These are phyloP conservation scores for Penicillium sp. DNA, from an alignment of 2,329 filamentous ascomycete species.

Conservation along the genomic window DNA sequence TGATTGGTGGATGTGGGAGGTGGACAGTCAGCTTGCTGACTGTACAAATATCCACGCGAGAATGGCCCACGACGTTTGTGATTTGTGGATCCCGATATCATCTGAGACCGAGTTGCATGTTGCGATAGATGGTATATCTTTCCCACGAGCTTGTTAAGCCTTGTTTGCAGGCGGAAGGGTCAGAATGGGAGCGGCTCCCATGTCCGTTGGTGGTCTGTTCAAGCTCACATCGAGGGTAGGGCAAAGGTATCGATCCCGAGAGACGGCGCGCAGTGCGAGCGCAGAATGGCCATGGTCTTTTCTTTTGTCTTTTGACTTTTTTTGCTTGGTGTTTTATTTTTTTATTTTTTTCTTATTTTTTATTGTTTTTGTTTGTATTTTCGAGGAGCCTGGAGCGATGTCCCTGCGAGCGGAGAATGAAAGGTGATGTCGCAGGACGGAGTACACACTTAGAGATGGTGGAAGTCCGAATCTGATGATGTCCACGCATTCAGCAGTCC, in stretches of 20 bases:
- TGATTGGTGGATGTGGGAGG: constrained; percentile 2
- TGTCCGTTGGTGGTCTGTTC: constrained; percentile 42
- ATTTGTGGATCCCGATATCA: too few relatives aligned
- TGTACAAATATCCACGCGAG: neutral
- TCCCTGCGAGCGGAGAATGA: neutral
- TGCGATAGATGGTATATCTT: neutral
- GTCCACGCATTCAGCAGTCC: neutral
- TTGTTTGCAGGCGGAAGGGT: constrained; percentile 33
- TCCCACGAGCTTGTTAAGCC: neutral
- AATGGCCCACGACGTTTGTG: too few relatives aligned
- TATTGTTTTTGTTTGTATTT: too few relatives aligned
- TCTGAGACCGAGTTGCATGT: neutral
- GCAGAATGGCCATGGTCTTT: neutral
- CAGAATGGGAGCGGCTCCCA: constrained; percentile 29
- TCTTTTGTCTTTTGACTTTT: too few relatives aligned
- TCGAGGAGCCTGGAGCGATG: neutral
- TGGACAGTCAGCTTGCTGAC: constrained; percentile 5
- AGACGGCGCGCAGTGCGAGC: neutral
- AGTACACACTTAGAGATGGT: neutral
- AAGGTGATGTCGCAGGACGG: neutral
- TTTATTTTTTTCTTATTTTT: too few relatives aligned
- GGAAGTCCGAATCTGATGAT: neutral
- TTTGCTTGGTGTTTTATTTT: too few relatives aligned
- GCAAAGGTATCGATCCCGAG: neutral
- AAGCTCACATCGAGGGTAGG: constrained; percentile 33